A percentile compares a stretch with the other conserved stretches of the same genome.
phyloP scores from a whole-genome alignment of 768 basidiomycete species.

The Lactifluus piperatus region DNA sequence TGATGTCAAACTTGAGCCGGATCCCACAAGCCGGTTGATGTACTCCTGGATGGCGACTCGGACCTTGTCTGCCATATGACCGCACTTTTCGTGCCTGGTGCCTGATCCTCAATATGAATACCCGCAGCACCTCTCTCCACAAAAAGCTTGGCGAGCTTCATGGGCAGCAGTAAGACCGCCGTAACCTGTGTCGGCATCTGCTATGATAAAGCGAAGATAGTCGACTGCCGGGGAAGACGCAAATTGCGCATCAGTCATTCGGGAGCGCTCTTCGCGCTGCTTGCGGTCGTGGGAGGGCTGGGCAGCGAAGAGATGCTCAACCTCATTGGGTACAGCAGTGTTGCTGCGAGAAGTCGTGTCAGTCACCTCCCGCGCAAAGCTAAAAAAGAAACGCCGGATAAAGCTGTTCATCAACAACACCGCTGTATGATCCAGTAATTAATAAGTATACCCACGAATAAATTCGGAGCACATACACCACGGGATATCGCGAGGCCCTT shows the following conservation, averaged over 20 bases:
- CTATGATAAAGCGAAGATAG: conserved; percentile 89
- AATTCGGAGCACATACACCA: too few species aligned
- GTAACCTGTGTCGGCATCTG: conserved; percentile 97
- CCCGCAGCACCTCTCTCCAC: conserved; percentile 98
- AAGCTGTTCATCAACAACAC: too few species aligned
- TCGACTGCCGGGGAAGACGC: conserved; percentile 65
- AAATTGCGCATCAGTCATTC: conserved; percentile 61
- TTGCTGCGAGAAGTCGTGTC: conserved; percentile 1
- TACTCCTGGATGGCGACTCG: conserved; percentile 96
- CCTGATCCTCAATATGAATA: conserved; percentile 97
- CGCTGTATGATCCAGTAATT: too few species aligned
- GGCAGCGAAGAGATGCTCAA: conserved; percentile 95
- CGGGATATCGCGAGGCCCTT: too few species aligned
- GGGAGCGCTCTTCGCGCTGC: conserved; percentile 74
- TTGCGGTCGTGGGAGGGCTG: conserved; percentile 99
- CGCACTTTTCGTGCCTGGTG: conserved; percentile 95
- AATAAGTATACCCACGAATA: too few species aligned
- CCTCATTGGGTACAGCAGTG: conserved; percentile 91
- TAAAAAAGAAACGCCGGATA: too few species aligned
- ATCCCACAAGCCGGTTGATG: conserved; percentile 98
- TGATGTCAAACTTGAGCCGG: conserved; percentile 94
- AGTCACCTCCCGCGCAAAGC: too few species aligned
- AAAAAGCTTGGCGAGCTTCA: conserved; percentile 99
- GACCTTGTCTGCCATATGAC: conserved; percentile 93
- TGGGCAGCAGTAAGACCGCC: conserved; percentile 96